Percentiles rank a stretch among this genome's conserved stretches.
Conservation (phyloP, 2,329 filamentous ascomycete genomes). For the Colletotrichum camelliae region DNA sequence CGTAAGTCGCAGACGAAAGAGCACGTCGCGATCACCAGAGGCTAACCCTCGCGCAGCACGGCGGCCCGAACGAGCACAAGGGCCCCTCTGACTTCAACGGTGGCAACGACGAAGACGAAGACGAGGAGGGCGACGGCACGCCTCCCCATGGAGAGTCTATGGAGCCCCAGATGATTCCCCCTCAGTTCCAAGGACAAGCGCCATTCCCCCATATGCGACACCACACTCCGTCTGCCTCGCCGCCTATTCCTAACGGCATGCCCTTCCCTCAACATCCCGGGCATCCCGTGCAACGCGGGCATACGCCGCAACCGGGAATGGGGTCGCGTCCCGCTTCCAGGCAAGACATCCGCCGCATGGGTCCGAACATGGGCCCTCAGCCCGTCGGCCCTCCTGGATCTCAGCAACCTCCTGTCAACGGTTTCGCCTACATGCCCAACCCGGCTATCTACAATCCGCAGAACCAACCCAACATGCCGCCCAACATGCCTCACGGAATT, state of each 20-base stretch:
- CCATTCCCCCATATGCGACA: constrained; percentile 85
- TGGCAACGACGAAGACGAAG: constrained; percentile 84
- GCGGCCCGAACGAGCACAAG: constrained; percentile 93
- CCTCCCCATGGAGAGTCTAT: constrained; percentile 71
- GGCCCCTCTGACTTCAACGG: constrained; percentile 91
- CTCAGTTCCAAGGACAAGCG: constrained; percentile 71
- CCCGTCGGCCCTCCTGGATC: constrained; percentile 63
- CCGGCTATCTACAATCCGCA: constrained; percentile 83
- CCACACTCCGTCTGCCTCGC: constrained; percentile 83
- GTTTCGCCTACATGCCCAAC: constrained; percentile 85
- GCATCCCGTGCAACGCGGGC: constrained; percentile 64
- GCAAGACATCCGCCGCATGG: constrained; percentile 77
- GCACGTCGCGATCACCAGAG: background rate
- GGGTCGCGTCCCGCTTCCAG: constrained; percentile 81
- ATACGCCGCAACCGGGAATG: constrained; percentile 81
- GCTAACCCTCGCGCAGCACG: constrained; percentile 67
- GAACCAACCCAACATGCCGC: constrained; percentile 46
- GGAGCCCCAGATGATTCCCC: constrained; percentile 68
- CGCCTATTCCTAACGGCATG: constrained; percentile 81
- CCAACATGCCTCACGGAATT: constrained; percentile 41
- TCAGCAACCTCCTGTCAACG: constrained; percentile 63
- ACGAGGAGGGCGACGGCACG: constrained; percentile 76
- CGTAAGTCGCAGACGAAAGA: constrained; percentile 59
- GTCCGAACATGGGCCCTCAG: constrained; percentile 74
- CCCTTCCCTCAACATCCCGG: constrained; percentile 63